phyloP scores from a whole-genome alignment of 1,284 basidiomycete species.

The Tylopilus orsonianus region DNA sequence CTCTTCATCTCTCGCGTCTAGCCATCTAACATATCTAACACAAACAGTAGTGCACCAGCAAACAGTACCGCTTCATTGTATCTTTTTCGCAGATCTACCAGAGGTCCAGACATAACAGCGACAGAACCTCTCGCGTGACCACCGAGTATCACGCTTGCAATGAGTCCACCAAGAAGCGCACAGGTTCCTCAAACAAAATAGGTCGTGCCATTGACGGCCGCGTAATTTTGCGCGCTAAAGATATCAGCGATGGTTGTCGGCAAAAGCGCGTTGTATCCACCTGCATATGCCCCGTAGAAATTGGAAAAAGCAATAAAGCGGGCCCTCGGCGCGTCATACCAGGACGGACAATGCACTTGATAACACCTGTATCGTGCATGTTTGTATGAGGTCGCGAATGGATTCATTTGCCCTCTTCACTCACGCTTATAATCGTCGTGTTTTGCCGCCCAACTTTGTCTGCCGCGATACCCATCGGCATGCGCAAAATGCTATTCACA shows the following conservation, averaged over 20 bases:
- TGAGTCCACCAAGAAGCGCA: not conserved
- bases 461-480: not conserved
- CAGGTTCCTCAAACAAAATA: not conserved
- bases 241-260: constrained; percentile 7
- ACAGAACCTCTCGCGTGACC: not conserved
- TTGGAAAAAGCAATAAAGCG: not conserved
- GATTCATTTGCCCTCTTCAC: not conserved
- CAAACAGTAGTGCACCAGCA: not conserved
- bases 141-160: not conserved
- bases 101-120: not conserved
- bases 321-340: not conserved
- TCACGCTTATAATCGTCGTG: not conserved
- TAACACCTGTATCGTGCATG: not conserved
- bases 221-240: not conserved
- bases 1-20: not conserved
- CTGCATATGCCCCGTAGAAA: not conserved
- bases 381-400: not conserved
- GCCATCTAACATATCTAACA: not conserved
- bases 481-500: not conserved
- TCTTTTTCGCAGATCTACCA: not conserved
- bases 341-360: not conserved
- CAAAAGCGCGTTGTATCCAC: constrained; percentile 5
- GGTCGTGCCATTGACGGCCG: constrained; percentile 1
- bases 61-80: not conserved
- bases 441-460: not conserved